Conservation (phyloP, 306 rosid genomes). For the Purshia tridentata region DNA sequence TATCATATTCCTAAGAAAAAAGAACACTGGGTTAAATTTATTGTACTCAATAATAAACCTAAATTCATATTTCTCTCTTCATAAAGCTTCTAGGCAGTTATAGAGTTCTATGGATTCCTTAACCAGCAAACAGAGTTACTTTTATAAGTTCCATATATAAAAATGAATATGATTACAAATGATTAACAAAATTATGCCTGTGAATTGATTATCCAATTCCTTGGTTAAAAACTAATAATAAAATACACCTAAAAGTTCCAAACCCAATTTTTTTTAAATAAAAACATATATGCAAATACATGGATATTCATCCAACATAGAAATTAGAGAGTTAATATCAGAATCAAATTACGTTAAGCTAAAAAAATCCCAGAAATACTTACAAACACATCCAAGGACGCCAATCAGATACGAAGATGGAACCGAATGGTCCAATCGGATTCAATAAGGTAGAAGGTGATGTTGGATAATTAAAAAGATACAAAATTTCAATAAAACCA, state of each 20-base stretch:
- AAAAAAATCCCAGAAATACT: neutral
- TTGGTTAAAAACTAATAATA: neutral
- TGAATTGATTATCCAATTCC: neutral
- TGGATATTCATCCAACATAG: neutral
- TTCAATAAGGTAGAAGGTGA: slow-evolving; percentile 2
- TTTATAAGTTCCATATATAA: neutral
- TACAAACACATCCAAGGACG: neutral
- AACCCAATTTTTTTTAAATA: neutral
- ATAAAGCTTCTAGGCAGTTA: neutral
- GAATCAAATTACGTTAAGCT: neutral
- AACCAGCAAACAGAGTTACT: slow-evolving; percentile 4
- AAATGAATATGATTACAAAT: neutral
- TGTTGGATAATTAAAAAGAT: neutral
- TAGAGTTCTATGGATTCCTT: neutral
- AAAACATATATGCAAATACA: neutral
- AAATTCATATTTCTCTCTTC: neutral
- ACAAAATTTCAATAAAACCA: neutral
- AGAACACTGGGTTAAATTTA: neutral
- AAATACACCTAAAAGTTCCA: neutral
- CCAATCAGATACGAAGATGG: neutral
- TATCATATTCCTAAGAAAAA: slow-evolving; percentile 2
- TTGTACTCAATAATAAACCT: neutral
- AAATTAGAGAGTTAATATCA: neutral
- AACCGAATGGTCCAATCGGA: slow-evolving; percentile 7
- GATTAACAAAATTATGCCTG: neutral